Conservation (phyloP, 1,284 basidiomycete species). For the Inonotus obliquus region DNA sequence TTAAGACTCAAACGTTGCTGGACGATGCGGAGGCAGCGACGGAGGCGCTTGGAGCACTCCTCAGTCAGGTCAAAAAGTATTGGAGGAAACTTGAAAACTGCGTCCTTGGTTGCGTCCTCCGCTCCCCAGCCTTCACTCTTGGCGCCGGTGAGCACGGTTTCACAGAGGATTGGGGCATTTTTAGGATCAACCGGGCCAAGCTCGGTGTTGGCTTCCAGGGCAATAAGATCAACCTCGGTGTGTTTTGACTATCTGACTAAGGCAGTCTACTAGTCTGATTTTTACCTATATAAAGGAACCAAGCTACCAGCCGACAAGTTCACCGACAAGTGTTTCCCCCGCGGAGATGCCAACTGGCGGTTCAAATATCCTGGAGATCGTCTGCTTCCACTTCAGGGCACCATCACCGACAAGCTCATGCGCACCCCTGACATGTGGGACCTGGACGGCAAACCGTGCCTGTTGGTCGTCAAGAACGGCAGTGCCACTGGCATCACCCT, state of each 20-base stretch:
- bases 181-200: slow-evolving; percentile 28
- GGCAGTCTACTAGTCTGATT: slow-evolving; percentile 22
- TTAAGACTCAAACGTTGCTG: slow-evolving; percentile 19
- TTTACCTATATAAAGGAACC: slow-evolving; percentile 24
- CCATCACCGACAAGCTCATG: slow-evolving; percentile 20
- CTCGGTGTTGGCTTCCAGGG: slow-evolving; percentile 33
- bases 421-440: slow-evolving; percentile 21
- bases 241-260: slow-evolving; percentile 28
- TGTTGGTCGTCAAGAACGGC: slow-evolving; percentile 22
- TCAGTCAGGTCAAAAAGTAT: slow-evolving; percentile 24
- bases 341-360: slow-evolving; percentile 18
- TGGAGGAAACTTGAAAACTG: slow-evolving; percentile 28
- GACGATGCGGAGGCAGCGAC: slow-evolving; percentile 25
- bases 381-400: slow-evolving; percentile 30
- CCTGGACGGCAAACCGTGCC: slow-evolving; percentile 20
- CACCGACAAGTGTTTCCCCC: slow-evolving; percentile 26
- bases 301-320: slow-evolving; percentile 25
- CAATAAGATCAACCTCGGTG: slow-evolving; percentile 37
- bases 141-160: slow-evolving; percentile 23
- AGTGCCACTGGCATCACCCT: slow-evolving; percentile 23
- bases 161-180: slow-evolving; percentile 30
- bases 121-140: slow-evolving; percentile 26
- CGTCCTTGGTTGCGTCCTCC: slow-evolving; percentile 31
- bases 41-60: slow-evolving; percentile 28
- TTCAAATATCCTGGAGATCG: slow-evolving; percentile 31